Evolutionary conservation across 306 rosid species (phyloP), one percentile per base, ranked within the genome.

Genomic region (Mimosa pudica): DNA sequence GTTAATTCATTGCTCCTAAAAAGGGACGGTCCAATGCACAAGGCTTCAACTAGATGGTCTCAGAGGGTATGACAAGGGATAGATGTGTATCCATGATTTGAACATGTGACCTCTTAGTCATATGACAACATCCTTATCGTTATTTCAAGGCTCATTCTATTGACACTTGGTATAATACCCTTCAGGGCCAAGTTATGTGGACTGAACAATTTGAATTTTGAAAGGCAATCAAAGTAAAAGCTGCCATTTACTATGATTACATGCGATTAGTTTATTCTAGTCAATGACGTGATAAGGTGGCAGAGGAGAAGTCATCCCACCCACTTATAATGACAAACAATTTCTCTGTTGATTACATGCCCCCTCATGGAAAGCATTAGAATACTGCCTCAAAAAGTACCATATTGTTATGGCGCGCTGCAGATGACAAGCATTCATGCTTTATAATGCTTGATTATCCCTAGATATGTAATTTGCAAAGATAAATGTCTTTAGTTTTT

Each of bases 271-370:
- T 6, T 38, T 38, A 81, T 48, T 58, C 72, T 55, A 41, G 48
- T 49, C 82, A 55, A 73, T 55, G 66, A 51, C 1, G 24, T n/a
- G n/a, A 77, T 30, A 64, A 60, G 57, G 81, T 48, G 74, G 67
- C 76, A 61, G 45, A n/a, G 35, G 58, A 72, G 66, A 17, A 73
- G 13, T 60, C 72, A 58, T 49, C 41, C 51, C 62, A 42, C 24
- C 51, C 66, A 77, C 80, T 20, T 68, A 18, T 5, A 64, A 70
- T 33, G 42, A 70, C 52, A 52, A 62, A 75, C 51, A 68, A 74
- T 71, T 44, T 61, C 10, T 35, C 63, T 33, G 60, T 70, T 42
- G 73, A 79, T 52, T 68, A 79, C 45, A 45, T 42, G 20, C 32
- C 58, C 54, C 7, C 30, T 66, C 67, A 64, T 48, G 61, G 8